Evolutionary conservation across 2,329 filamentous ascomycete genomes (phyloP).

Genomic region (Fusarium brevicatenulatum): DNA sequence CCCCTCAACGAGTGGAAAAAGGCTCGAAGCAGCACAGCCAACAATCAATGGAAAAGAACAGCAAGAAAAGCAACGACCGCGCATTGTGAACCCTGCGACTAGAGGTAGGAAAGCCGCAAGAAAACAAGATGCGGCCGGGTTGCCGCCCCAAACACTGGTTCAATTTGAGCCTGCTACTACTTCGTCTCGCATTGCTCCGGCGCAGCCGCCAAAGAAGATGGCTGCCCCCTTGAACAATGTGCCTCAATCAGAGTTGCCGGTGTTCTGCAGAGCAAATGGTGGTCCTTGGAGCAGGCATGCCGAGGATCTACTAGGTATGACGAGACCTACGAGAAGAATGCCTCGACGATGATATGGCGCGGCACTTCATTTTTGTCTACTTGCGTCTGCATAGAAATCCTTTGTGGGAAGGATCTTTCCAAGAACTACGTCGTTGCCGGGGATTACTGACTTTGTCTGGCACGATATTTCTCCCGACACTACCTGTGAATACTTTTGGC

Average conservation of each 20-base stretch:
- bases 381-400: not conserved
- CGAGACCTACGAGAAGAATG: slow-evolving; percentile 57
- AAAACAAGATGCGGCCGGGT: slow-evolving; percentile 62
- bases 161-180: slow-evolving; percentile 47
- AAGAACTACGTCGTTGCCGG: not conserved
- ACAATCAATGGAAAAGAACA: slow-evolving; percentile 7
- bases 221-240: not conserved
- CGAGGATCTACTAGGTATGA: slow-evolving; percentile 71
- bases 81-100: slow-evolving; percentile 60
- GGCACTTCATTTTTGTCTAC: not conserved
- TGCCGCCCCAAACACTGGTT: slow-evolving; percentile 56
- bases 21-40: not conserved
- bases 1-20: not conserved
- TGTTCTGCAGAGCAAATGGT: slow-evolving; percentile 61
- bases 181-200: slow-evolving; percentile 11
- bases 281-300: slow-evolving; percentile 78
- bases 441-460: not conserved
- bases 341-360: slow-evolving; percentile 7
- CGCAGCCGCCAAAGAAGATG: not conserved
- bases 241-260: slow-evolving; percentile 47
- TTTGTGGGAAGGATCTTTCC: not conserved
- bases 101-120: slow-evolving; percentile 64
- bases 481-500: not conserved
- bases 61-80: slow-evolving; percentile 27
- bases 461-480: not conserved